These are phyloP conservation scores for Abelmoschus esculentus DNA, from an alignment of 345 rosid species.

Conservation along the genomic window DNA sequence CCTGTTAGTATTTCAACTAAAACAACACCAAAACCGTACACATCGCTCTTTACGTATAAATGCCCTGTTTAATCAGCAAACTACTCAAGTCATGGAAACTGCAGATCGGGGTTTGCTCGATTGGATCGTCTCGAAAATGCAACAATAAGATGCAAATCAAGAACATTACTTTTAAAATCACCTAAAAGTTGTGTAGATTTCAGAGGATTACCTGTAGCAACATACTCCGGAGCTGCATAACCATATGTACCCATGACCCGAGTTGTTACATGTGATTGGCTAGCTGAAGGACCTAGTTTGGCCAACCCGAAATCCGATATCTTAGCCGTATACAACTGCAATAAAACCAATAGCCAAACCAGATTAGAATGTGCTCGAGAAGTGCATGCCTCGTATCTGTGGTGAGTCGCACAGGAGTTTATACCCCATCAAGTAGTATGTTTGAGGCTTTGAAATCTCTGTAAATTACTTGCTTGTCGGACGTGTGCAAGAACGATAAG, in stretches of 20 bases:
- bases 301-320: conserved; percentile 96
- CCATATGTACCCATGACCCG: conserved; percentile 89
- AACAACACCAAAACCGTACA: conserved; percentile 88
- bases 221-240: conserved; percentile 97
- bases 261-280: conserved; percentile 94
- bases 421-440: conserved; percentile 81
- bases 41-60: conserved; percentile 91
- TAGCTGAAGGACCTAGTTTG: conserved; percentile 87
- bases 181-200: conserved; percentile 5
- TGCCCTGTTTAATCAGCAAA: conserved; percentile 54
- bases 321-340: conserved; percentile 84
- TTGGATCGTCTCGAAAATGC: not conserved
- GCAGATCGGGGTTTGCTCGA: not conserved
- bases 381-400: not conserved
- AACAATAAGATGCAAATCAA: not conserved
- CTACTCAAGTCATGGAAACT: conserved; percentile 4
- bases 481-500: conserved; percentile 64
- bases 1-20: conserved; percentile 84
- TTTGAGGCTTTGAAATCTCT: conserved; percentile 93
- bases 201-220: conserved; percentile 56
- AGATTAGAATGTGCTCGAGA: not conserved
- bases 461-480: conserved; percentile 85
- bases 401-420: conserved; percentile 5
- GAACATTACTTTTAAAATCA: not conserved
- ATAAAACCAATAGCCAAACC: not conserved